phyloP scores from a whole-genome alignment of 1,284 basidiomycete species.

The Leccinum solheimii region DNA sequence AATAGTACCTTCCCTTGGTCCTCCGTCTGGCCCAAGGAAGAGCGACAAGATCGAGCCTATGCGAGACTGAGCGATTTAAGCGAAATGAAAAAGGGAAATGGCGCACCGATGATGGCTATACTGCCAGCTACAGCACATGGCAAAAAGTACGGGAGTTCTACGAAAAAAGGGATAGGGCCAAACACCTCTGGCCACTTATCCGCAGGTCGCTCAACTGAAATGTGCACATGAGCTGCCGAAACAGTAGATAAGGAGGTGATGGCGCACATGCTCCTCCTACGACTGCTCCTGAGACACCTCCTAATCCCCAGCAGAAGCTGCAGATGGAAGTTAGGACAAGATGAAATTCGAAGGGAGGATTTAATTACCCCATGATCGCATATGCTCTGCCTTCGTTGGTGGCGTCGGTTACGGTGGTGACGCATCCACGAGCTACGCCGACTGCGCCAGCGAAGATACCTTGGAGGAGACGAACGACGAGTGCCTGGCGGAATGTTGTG shows the following conservation, averaged over 20 bases:
- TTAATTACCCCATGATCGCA: constrained; percentile 78
- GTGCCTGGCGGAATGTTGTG: constrained; percentile 78
- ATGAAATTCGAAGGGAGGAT: not conserved
- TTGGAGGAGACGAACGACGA: constrained; percentile 87
- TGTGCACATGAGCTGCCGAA: constrained; percentile 1
- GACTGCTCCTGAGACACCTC: constrained; percentile 88
- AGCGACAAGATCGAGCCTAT: constrained; percentile 81
- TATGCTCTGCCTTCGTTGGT: constrained; percentile 94
- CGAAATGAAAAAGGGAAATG: not conserved
- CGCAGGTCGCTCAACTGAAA: constrained; percentile 78
- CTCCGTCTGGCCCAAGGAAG: constrained; percentile 90
- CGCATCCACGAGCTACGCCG: constrained; percentile 88
- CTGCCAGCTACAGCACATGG: constrained; percentile 82
- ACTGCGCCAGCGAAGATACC: constrained; percentile 95
- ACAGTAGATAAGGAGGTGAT: constrained; percentile 2
- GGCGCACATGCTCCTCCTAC: constrained; percentile 80
- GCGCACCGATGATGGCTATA: constrained; percentile 70
- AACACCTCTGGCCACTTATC: constrained; percentile 83
- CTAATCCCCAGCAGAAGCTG: constrained; percentile 93
- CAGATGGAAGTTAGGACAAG: constrained; percentile 2
- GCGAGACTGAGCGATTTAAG: constrained; percentile 3
- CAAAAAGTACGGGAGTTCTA: constrained; percentile 87
- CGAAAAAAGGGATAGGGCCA: constrained; percentile 65
- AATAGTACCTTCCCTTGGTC: constrained; percentile 82
- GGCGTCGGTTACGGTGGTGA: constrained; percentile 85